phyloP scores from a whole-genome alignment of 257 asterid species.

The Echites panduratus region DNA sequence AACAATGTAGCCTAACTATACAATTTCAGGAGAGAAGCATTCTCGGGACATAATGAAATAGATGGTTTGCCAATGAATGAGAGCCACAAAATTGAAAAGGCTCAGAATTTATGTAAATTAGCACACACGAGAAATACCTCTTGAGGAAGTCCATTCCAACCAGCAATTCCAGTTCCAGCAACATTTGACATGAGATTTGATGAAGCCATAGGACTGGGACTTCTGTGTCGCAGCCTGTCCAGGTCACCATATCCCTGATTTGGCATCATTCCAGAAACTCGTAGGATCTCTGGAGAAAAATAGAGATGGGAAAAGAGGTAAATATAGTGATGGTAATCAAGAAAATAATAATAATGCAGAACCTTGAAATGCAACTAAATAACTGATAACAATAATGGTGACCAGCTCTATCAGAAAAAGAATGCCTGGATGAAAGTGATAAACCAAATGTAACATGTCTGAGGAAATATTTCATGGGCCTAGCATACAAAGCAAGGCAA shows the following conservation, averaged over 20 bases:
- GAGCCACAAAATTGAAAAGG: neutral
- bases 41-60: neutral
- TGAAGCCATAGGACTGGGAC: constrained; percentile 98
- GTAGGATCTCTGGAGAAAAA: constrained; percentile 47
- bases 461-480: neutral
- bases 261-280: constrained; percentile 74
- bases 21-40: neutral
- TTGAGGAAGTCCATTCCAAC: constrained; percentile 81
- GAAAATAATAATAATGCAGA: neutral
- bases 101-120: neutral
- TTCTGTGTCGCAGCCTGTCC: constrained; percentile 80
- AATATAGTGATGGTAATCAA: neutral
- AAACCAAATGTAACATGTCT: neutral
- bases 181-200: constrained; percentile 63
- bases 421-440: neutral
- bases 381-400: neutral
- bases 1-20: neutral
- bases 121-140: constrained; percentile 39
- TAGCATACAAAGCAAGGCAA: neutral
- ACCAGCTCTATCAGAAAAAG: neutral
- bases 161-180: constrained; percentile 52
- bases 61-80: neutral
- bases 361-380: neutral
- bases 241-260: constrained; percentile 76
- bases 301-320: no score